Evolutionary conservation across 208 protist species (phyloP), one percentile per base, ranked within the genome.

Genomic region (Acanthamoeba quina): DNA sequence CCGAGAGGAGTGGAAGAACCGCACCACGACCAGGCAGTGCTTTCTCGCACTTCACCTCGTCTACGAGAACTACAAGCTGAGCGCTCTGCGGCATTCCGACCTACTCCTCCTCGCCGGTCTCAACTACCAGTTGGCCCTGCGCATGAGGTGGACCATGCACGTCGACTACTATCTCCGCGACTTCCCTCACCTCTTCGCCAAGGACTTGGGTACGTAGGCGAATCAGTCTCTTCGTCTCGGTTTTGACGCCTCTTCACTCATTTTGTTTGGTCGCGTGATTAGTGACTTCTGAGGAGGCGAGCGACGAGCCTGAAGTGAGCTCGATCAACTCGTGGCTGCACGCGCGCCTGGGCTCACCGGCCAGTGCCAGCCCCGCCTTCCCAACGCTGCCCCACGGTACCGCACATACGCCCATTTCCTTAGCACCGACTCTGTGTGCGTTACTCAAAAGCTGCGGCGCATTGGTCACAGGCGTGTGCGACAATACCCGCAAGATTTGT

Each of bases 41-140:
- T 80, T 80, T 21, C 72, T n/a, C 37, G 85, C 85, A 21, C 49
- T 91, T 37, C 85, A 91, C 34, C 62, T 74, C 29, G 37, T 91
- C 17, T 91, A 91, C 60, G 85, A 91, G 62, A 74, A 91, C 54
- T 74, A 49, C 37, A 91, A 91, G 44, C 44, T 91, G 60, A 91
- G 49, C 21, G 49, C 29, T 11, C 60, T 91, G 44, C 85, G 26
- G 13, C 44, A 49, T 37, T 47, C 85, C 13, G 34, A 91, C 15
- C 60, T 74, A 7, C 21, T 31, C 19, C 54, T 52, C 29, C 60
- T 91, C 4, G 85, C 60, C 37, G 44, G 60, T 4, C 62, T 91
- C 34, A 47, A 62, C 44, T 52, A 62, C 15, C 5, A 17, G 60
- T 10, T 91, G 85, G 85, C 85, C 37, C 15, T 19, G n/a, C 60